Evolutionary conservation across 2,329 filamentous ascomycete species (phyloP), one percentile per base, ranked within the genome.

Genomic region (Pseudonectria buxi): DNA sequence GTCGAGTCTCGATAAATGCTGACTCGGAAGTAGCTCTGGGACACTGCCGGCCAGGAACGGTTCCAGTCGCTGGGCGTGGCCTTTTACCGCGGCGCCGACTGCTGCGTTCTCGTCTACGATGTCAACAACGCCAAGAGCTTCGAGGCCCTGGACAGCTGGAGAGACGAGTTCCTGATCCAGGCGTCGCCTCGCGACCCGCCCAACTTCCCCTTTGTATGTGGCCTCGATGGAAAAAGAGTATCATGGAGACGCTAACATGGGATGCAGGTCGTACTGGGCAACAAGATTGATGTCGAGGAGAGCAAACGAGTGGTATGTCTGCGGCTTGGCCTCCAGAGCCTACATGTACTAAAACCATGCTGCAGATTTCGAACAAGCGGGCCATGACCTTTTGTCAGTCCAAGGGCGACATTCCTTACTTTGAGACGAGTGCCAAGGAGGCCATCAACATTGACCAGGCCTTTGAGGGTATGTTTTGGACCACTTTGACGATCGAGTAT

Each of bases 51-150:
- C 22, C 90, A 98, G 64, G 90, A 98, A 65, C 83, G 90, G 45
- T 98, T 98, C 65, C 90, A 98, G 66, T 95, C 89, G 26, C 73
- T 98, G 51, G 90, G 92, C 35, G 90, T 98, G 29, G 92, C 90
- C 32, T 98, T 98, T 68, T 98, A 98, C 69, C 79, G 90, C 45
- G 90, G 90, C 45, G 90, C 92, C 50, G 90, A 98, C 70, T 96
- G 90, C 76, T 96, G 92, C 61, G 90, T 96, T 40, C 73, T 98
- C 36, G 90, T 96, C 34, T 96, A 92, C 71, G 90, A 98, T 59
- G 90, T 98, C 64, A 98, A 98, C 71, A 96, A 95, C 64, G 85
- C 89, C 44, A 98, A 98, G 78, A 95, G 88, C 63, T 98, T 98
- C 63, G 92, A 98, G 62, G 94, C 90, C 11, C 77, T 98, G 41